Evolutionary conservation across 129 eudicot genomes (phyloP), one percentile per base, ranked within the genome.

Genomic region (Helianthus tuberosus): DNA sequence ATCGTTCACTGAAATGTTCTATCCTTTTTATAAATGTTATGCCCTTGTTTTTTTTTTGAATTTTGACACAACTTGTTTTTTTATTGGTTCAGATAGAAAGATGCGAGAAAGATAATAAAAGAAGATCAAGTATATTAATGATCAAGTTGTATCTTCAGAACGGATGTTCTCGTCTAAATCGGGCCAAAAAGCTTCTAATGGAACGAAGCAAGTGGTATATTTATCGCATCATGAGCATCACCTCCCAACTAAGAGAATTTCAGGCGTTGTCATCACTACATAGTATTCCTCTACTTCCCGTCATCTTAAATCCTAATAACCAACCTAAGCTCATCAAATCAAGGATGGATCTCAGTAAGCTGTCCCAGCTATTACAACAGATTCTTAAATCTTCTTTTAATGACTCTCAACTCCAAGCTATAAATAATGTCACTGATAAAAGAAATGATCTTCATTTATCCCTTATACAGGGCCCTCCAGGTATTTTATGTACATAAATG

Each of bases 381-480:
- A 82, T 79, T 39, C 82, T 95, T 27, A 79, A 80, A 69, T 80
- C 87, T 8, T 85, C 96, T 54, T 95, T 81, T 76, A 95, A 95
- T 55, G 89, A 75, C 52, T 80, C 92, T 80, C 99, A 95, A 81
- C 85, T 95, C 81, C 94, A 91, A 86, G 97, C 99, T 74, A 85
- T 95, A 53, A 66, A 80, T 81, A 77, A 69, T 75, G 88, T 84
- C 66, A 70, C 74, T 77, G 79, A 83, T 74, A 69, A 53, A 52
- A 80, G 72, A 62, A 79, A 74, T 70, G 86, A 84, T 52, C 79
- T 83, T 77, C 84, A 78, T 61, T 76, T 95, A 77, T 83, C 97
- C 41, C 99, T 95, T 57, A 85, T 95, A 74, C 99, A 95, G 89
- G 99, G 99, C 53, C 99, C 99, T 80, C 99, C 99, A 89, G 97